Conservation (phyloP, 164 flowering plant species). For the Pachysandra terminalis region DNA sequence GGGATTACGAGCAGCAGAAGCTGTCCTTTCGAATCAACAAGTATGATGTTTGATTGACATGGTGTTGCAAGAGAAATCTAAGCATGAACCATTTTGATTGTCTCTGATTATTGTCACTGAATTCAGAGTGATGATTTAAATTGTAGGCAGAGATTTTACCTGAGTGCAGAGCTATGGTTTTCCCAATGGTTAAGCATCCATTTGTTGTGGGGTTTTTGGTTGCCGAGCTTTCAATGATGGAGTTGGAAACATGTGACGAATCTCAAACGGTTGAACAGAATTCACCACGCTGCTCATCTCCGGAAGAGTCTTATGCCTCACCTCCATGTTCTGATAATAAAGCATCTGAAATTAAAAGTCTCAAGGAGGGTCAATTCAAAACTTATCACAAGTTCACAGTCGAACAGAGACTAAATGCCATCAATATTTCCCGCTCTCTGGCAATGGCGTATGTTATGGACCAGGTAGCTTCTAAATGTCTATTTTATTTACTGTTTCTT, state of each 20-base stretch:
- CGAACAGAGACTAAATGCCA: slow-evolving; percentile 69
- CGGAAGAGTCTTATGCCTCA: slow-evolving; percentile 33
- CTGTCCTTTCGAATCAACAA: slow-evolving; percentile 63
- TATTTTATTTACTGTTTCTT: neutral
- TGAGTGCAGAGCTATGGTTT: slow-evolving; percentile 67
- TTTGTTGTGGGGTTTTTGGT: slow-evolving; percentile 95
- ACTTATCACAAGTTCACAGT: slow-evolving; percentile 35
- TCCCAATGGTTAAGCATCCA: slow-evolving; percentile 92
- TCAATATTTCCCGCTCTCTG: slow-evolving; percentile 64
- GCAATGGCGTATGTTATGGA: slow-evolving; percentile 98
- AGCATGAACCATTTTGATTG: neutral
- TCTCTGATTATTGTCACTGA: neutral
- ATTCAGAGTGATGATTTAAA: slow-evolving; percentile 11
- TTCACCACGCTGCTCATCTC: slow-evolving; percentile 23
- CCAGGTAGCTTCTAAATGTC: slow-evolving; percentile 52
- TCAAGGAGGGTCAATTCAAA: slow-evolving; percentile 28
- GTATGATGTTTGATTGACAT: slow-evolving; percentile 30
- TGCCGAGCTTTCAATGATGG: slow-evolving; percentile 71
- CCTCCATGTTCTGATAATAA: slow-evolving; percentile 30
- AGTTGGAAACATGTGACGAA: slow-evolving; percentile 9
- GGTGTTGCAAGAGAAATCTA: neutral
- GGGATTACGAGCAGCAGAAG: slow-evolving; percentile 83
- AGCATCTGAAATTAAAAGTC: slow-evolving; percentile 34
- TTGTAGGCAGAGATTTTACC: slow-evolving; percentile 65
- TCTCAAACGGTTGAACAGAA: slow-evolving; percentile 25